Percentiles rank a stretch among this genome's conserved stretches.
Evolutionary conservation across 164 flowering plant species (phyloP).

Genomic region (Magnolia sinica): DNA sequence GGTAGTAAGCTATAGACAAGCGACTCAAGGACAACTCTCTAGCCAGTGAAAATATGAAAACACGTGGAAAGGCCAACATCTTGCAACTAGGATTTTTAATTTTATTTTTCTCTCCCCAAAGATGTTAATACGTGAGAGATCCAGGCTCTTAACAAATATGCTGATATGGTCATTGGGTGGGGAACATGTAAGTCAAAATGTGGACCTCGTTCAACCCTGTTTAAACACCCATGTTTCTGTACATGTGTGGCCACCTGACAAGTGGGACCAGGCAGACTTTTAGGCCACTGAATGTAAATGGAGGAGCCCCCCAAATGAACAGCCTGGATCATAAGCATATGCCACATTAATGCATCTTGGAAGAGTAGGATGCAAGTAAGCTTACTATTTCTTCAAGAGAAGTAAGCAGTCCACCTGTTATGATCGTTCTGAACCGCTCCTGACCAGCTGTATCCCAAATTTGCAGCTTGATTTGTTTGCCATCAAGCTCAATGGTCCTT

Average conservation of each 20-base stretch:
- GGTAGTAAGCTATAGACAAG: conserved; percentile 68
- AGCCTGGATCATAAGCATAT: background rate
- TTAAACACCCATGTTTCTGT: background rate
- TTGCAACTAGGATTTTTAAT: background rate
- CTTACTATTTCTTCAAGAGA: background rate
- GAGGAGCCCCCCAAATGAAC: background rate
- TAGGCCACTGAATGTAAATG: background rate
- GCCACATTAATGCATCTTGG: background rate
- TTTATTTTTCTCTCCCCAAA: background rate
- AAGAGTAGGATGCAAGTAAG: background rate
- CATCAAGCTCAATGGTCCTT: conserved; percentile 83
- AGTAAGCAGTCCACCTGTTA: conserved; percentile 50
- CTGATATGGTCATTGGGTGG: background rate
- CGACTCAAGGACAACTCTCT: background rate
- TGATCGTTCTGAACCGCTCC: conserved; percentile 83
- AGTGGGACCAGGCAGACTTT: background rate
- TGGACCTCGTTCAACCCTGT: background rate
- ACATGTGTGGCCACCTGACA: background rate
- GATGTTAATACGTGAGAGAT: background rate
- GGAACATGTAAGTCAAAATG: background rate
- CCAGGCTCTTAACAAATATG: background rate
- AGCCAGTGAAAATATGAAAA: too few species aligned
- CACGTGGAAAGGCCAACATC: background rate
- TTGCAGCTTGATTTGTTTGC: conserved; percentile 76
- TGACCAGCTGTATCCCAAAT: conserved; percentile 99